Evolutionary conservation across 305 asterid genomes (phyloP).

Genomic region (Rubia balearica): DNA sequence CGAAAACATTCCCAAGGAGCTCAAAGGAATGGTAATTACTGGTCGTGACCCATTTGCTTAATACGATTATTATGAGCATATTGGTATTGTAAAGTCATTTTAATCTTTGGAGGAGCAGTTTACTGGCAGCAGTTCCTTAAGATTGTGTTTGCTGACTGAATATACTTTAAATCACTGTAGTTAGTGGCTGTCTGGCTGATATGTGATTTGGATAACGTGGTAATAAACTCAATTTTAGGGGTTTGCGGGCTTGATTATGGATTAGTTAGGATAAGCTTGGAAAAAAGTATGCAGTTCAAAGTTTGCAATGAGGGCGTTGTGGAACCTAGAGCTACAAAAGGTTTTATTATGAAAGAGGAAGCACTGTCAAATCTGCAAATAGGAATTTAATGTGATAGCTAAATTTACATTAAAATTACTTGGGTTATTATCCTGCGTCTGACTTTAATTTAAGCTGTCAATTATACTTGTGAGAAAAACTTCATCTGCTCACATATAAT

Average conservation of each 20-base stretch:
- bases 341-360: background rate
- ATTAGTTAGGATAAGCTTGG: background rate
- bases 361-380: background rate
- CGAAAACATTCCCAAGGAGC: slow-evolving; percentile 75
- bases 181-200: too few relatives aligned
- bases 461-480: background rate
- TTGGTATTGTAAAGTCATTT: background rate
- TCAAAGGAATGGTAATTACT: slow-evolving; percentile 72
- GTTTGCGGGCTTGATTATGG: background rate
- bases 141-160: background rate
- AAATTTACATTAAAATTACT: too few relatives aligned
- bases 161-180: background rate
- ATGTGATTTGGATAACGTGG: background rate
- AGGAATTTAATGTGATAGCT: too few relatives aligned
- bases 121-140: background rate
- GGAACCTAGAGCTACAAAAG: background rate
- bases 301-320: background rate
- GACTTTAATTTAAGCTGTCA: background rate
- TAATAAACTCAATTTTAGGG: background rate
- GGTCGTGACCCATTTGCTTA: background rate
- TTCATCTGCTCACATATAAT: background rate
- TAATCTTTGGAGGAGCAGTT: background rate
- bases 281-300: background rate
- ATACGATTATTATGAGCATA: background rate
- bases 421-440: background rate